Percentiles rank a stretch among this genome's conserved stretches.
Conservation (phyloP, 2,329 filamentous ascomycete species). For the Pyrenophora seminiperda region DNA sequence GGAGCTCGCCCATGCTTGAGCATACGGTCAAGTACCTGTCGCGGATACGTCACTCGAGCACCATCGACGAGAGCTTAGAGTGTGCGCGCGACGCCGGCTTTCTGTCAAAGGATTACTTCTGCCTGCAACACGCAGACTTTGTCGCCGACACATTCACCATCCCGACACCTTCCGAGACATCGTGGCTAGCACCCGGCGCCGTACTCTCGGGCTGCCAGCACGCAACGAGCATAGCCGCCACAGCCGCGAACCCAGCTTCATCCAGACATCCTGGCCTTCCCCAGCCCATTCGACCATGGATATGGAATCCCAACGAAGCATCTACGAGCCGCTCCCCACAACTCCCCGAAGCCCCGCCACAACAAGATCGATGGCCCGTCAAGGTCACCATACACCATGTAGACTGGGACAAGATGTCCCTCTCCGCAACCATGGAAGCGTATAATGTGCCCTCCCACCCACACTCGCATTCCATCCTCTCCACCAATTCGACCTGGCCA, state of each 20-base stretch:
- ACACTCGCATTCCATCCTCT: constrained; percentile 36
- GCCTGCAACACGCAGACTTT: constrained; percentile 61
- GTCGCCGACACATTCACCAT: constrained; percentile 60
- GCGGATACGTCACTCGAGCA: constrained; percentile 59
- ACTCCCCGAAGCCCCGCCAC: constrained; percentile 30
- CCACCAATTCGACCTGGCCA: constrained; percentile 12
- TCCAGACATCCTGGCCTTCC: constrained; percentile 31
- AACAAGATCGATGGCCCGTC: constrained; percentile 69
- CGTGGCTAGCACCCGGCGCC: constrained; percentile 66
- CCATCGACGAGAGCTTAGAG: constrained; percentile 60
- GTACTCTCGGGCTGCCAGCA: constrained; percentile 67
- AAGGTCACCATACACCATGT: constrained; percentile 68
- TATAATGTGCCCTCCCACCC: constrained; percentile 65
- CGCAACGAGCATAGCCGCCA: constrained; percentile 51
- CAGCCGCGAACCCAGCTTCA: constrained; percentile 18
- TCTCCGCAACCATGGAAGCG: constrained; percentile 72
- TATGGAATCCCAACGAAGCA: constrained; percentile 41
- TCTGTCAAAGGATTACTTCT: constrained; percentile 58
- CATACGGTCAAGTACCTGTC: constrained; percentile 67
- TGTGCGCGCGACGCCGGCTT: constrained; percentile 61
- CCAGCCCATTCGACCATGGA: constrained; percentile 46
- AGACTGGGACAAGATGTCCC: constrained; percentile 64
- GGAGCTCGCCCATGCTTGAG: constrained; percentile 54
- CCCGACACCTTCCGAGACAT: constrained; percentile 59
- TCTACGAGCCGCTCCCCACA: constrained; percentile 29